phyloP scores from a whole-genome alignment of 1,284 basidiomycete species.

The Apiotrichum laibachii region DNA sequence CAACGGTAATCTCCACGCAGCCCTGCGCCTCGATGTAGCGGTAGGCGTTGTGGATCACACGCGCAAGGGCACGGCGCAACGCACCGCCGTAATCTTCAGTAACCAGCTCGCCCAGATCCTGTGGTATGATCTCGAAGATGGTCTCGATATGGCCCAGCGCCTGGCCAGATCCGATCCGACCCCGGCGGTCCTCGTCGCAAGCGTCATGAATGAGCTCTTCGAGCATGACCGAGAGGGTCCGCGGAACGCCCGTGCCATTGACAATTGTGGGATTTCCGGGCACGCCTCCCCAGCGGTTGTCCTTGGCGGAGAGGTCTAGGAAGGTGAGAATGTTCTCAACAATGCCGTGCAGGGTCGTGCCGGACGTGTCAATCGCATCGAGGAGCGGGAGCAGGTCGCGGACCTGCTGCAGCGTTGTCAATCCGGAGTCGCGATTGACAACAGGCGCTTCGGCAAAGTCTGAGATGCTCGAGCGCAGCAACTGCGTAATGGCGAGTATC shows the following conservation, averaged over 20 bases:
- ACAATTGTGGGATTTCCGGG: slow-evolving; percentile 12
- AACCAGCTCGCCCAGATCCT: slow-evolving; percentile 36
- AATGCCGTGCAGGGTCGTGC: slow-evolving; percentile 46
- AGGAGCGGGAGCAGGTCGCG: slow-evolving; percentile 42
- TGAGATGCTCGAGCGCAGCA: slow-evolving; percentile 40
- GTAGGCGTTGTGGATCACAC: slow-evolving; percentile 46
- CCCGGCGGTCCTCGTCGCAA: slow-evolving; percentile 34
- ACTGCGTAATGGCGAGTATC: slow-evolving; percentile 47
- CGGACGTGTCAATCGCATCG: slow-evolving; percentile 48
- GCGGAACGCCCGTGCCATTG: slow-evolving; percentile 21
- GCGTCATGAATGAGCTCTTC: slow-evolving; percentile 43
- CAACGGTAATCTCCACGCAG: slow-evolving; percentile 44
- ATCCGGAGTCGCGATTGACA: not conserved
- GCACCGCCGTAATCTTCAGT: slow-evolving; percentile 44
- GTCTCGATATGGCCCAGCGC: slow-evolving; percentile 35
- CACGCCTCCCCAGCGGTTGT: slow-evolving; percentile 19
- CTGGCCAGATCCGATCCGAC: slow-evolving; percentile 33
- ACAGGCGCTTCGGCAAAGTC: slow-evolving; percentile 35
- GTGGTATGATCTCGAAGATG: slow-evolving; percentile 45
- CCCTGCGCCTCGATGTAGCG: slow-evolving; percentile 46
- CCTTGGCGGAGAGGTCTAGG: slow-evolving; percentile 38
- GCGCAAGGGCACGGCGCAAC: slow-evolving; percentile 36
- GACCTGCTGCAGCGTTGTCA: slow-evolving; percentile 36
- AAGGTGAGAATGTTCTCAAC: slow-evolving; percentile 49
- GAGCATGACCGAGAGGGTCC: slow-evolving; percentile 39